These are phyloP conservation scores for Pleurozium schreberi DNA, from an alignment of 225 moss, liverwort and hornwort species.

Conservation along the genomic window DNA sequence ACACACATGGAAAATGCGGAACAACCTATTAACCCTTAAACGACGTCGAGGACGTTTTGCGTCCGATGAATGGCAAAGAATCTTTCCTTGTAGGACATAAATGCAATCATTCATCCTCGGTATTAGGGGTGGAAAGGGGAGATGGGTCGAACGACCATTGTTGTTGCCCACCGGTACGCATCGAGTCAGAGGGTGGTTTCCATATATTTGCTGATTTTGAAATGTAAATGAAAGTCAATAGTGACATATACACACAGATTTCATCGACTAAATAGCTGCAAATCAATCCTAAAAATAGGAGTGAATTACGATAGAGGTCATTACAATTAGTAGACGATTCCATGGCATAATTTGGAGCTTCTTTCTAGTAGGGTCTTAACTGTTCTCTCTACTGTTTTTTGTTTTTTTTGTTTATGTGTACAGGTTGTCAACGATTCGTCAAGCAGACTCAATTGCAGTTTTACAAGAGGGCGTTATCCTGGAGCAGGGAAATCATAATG, in stretches of 20 bases:
- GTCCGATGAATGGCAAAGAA: too few relatives aligned
- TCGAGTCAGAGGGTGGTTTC: neutral
- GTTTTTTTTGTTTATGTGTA: neutral
- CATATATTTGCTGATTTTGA: neutral
- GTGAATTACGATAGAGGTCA: neutral
- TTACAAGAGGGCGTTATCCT: constrained; percentile 35
- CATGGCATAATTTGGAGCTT: neutral
- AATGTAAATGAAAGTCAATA: neutral
- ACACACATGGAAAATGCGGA: neutral
- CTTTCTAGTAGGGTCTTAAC: neutral
- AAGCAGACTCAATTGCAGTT: constrained; percentile 36
- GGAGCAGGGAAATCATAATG: constrained; percentile 32
- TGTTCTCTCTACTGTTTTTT: neutral
- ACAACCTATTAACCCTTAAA: too few relatives aligned
- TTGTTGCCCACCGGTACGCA: constrained; percentile 43
- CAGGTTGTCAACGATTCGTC: constrained; percentile 29
- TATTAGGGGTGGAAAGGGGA: too few relatives aligned
- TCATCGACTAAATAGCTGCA: neutral
- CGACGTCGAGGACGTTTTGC: too few relatives aligned
- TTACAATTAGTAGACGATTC: neutral
- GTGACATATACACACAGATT: neutral
- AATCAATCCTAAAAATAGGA: too few relatives aligned
- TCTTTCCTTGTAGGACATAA: too few relatives aligned
- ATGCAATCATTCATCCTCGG: too few relatives aligned
- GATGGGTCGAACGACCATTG: constrained; percentile 50